A percentile compares a stretch with the other conserved stretches of the same genome.
phyloP scores from a whole-genome alignment of 2,329 filamentous ascomycete species.

The Fusarium sacchari region DNA sequence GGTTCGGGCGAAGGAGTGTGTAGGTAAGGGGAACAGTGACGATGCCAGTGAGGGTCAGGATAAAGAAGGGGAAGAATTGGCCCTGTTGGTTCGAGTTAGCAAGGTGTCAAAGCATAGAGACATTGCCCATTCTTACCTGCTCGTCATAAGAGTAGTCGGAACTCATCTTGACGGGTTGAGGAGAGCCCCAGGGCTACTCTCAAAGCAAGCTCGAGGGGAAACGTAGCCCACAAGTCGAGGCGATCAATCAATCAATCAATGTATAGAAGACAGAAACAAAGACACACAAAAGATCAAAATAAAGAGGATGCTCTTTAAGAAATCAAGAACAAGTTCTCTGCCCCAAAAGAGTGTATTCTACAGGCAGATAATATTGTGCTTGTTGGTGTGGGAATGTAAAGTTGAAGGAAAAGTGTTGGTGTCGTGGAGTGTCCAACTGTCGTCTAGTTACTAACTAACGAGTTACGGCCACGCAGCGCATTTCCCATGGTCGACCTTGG shows the following conservation, averaged over 20 bases:
- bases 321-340: slow-evolving; percentile 11
- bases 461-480: slow-evolving; percentile 47
- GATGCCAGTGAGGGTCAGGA: slow-evolving; percentile 87
- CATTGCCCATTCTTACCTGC: slow-evolving; percentile 62
- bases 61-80: slow-evolving; percentile 99
- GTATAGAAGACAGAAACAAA: slow-evolving; percentile 11
- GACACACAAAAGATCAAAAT: slow-evolving; percentile 16
- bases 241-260: neutral
- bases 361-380: slow-evolving; percentile 13
- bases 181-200: slow-evolving; percentile 50
- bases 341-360: slow-evolving; percentile 31
- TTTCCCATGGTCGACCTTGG: slow-evolving; percentile 12
- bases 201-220: slow-evolving; percentile 23
- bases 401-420: slow-evolving; percentile 6
- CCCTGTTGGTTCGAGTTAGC: slow-evolving; percentile 62
- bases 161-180: slow-evolving; percentile 71
- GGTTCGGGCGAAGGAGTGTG: slow-evolving; percentile 82
- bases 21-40: slow-evolving; percentile 92
- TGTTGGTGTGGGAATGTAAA: slow-evolving; percentile 9
- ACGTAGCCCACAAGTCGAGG: slow-evolving; percentile 27
- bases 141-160: slow-evolving; percentile 99
- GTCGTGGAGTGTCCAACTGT: slow-evolving; percentile 16
- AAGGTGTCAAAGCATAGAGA: neutral
- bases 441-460: slow-evolving; percentile 4
- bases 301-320: slow-evolving; percentile 11